These are phyloP conservation scores for Physcomitrellopsis africana DNA, from an alignment of 225 moss, liverwort and hornwort species.

Conservation along the genomic window DNA sequence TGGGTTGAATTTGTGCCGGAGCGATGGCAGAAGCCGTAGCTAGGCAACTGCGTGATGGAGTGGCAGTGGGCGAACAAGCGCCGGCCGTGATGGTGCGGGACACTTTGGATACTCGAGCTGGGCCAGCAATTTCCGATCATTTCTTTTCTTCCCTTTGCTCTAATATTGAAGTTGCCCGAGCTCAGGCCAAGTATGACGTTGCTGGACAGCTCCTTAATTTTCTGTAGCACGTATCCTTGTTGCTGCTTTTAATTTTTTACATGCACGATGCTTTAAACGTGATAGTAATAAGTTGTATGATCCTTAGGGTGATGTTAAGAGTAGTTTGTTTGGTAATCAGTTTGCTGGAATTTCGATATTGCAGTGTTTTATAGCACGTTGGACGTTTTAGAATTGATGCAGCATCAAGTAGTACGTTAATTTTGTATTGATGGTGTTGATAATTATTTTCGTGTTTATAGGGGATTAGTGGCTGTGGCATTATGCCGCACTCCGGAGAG, in stretches of 20 bases:
- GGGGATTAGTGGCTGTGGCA: slow-evolving; percentile 69
- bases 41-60: slow-evolving; percentile 87
- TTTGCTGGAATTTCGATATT: no score
- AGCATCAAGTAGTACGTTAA: no score
- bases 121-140: slow-evolving; percentile 58
- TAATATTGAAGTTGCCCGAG: slow-evolving; percentile 58
- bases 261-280: neutral
- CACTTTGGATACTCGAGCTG: slow-evolving; percentile 65
- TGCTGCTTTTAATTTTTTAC: neutral
- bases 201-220: neutral
- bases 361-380: no score
- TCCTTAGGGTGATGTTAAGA: neutral
- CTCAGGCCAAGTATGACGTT: slow-evolving; percentile 73
- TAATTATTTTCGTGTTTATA: slow-evolving; percentile 23
- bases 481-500: slow-evolving; percentile 61
- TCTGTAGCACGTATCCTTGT: neutral
- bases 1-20: slow-evolving; percentile 11
- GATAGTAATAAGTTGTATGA: neutral
- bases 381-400: no score
- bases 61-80: slow-evolving; percentile 74
- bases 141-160: slow-evolving; percentile 60
- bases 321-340: neutral
- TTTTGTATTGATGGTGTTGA: neutral
- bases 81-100: slow-evolving; percentile 84
- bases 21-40: slow-evolving; percentile 80